Base-by-base conservation (phyloP, 768 basidiomycete species). In the Suillus ampliporus region DNA sequence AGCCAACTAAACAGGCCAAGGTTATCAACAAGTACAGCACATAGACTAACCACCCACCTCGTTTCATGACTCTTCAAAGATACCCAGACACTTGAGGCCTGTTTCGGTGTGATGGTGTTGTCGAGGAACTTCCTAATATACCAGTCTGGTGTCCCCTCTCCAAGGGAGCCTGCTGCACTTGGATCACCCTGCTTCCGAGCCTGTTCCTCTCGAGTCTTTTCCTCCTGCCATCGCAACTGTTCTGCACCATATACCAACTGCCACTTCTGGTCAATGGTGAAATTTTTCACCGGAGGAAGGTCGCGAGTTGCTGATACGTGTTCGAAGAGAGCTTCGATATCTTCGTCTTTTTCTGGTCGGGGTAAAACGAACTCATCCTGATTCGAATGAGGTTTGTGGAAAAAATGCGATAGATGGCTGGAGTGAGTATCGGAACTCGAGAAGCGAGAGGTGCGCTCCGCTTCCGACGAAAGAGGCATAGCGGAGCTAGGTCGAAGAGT, bases 81-180 rank as follows among this genome's bases (percentile, higher is more conserved):
- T 34, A 90, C 91, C 68, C 82, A 82, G 51, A 99, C 79, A 61
- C 90, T 87, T 23, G 83, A 81, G 11, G 92, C 91, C 65, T 95
- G 89, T 76, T 93, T 92, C 46, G 87, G 77, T 1, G 89, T 95
- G 56, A 97, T 88, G 2, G 91, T 91, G 63, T 87, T 87, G 71
- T 96, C 91, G 71, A 98, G 80, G 72, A 97, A 94, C 76, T 90
- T 94, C 75, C 89, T 86, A 66, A 99, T 87, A 72, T 95, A 98
- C 91, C 91, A 97, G 73, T 97, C 92, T 1, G 96, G 95, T 10
- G 91, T 87, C 64, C 90, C 89, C 60, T 87, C 85, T 23, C 85
- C 76, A 23, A 86, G 82, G 23, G 82, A 74, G 7, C 78, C 76
- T 8, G 85, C 67, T 60, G 86, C 85, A 7, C 88, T 87, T 4